A percentile compares a stretch with the other conserved stretches of the same genome.
phyloP scores from a whole-genome alignment of 1,139 yeast genomes.

The Yamadazyma epiphylla region DNA sequence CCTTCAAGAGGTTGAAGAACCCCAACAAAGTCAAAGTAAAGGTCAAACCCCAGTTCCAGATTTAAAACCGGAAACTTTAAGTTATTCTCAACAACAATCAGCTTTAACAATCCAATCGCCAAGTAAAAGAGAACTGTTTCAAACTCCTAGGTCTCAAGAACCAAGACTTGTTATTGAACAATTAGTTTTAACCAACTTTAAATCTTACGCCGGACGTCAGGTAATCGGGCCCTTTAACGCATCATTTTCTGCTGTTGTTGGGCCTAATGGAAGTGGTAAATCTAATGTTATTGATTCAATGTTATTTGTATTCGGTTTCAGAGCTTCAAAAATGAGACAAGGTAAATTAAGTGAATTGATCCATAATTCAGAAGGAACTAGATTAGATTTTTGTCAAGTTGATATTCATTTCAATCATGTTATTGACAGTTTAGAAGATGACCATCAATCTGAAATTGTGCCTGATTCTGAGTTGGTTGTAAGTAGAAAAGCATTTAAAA shows the following conservation, averaged over 20 bases:
- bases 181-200: constrained; percentile 78
- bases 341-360: constrained; percentile 87
- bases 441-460: constrained; percentile 38
- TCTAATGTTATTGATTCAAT: constrained; percentile 96
- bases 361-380: constrained; percentile 72
- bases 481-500: constrained; percentile 73
- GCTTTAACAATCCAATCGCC: background rate
- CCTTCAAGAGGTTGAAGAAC: constrained; percentile 3
- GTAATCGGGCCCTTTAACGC: constrained; percentile 91
- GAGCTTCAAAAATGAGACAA: constrained; percentile 97
- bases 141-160: constrained; percentile 13
- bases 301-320: constrained; percentile 93
- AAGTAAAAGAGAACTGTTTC: background rate
- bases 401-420: constrained; percentile 90
- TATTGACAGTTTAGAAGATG: constrained; percentile 42
- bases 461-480: constrained; percentile 63
- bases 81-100: constrained; percentile 26
- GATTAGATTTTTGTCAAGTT: constrained; percentile 75
- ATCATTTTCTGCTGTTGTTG: constrained; percentile 97
- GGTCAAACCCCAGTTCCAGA: background rate
- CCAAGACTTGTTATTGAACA: constrained; percentile 73
- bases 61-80: constrained; percentile 11
- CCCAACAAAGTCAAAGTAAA: constrained; percentile 5
- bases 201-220: constrained; percentile 95
- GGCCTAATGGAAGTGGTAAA: constrained; percentile 98